phyloP scores from a whole-genome alignment of 352 stramenopile genomes.

The Phytopythium aichiense region DNA sequence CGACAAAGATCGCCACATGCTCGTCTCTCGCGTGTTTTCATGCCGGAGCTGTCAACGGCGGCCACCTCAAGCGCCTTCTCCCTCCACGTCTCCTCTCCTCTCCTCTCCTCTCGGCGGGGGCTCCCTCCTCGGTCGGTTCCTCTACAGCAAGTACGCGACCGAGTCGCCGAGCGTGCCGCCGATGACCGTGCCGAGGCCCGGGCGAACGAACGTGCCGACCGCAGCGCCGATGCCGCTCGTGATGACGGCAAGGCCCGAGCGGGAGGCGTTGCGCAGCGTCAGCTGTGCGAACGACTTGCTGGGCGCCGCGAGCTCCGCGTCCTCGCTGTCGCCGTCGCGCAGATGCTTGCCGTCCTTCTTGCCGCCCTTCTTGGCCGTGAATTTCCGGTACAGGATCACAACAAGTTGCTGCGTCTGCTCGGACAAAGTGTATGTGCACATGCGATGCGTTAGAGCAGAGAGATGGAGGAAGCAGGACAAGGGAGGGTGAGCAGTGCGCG shows the following conservation, averaged over 20 bases:
- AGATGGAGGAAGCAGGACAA: neutral
- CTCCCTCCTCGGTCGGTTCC: neutral
- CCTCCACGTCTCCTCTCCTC: no score
- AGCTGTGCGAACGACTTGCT: slow-evolving; percentile 38
- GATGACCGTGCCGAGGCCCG: slow-evolving; percentile 74
- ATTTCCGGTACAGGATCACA: slow-evolving; percentile 66
- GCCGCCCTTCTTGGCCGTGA: slow-evolving; percentile 29
- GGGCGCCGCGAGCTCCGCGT: slow-evolving; percentile 15
- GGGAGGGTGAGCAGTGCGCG: neutral
- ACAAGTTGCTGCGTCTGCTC: slow-evolving; percentile 62
- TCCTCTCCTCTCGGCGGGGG: no score
- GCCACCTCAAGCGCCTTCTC: no score
- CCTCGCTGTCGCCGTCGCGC: slow-evolving; percentile 30
- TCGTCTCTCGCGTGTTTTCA: no score
- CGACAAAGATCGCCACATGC: neutral
- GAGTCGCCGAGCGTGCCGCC: slow-evolving; percentile 74
- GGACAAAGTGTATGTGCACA: neutral
- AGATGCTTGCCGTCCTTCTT: slow-evolving; percentile 36
- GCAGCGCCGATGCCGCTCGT: slow-evolving; percentile 63
- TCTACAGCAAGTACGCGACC: slow-evolving; percentile 72
- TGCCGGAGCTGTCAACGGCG: no score
- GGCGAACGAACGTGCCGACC: slow-evolving; percentile 64
- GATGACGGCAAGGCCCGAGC: slow-evolving; percentile 61
- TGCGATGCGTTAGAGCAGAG: no score
- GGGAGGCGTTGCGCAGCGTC: slow-evolving; percentile 57